These are phyloP conservation scores for Tulasnella sp. DNA, from an alignment of 768 basidiomycete genomes.

Conservation along the genomic window DNA sequence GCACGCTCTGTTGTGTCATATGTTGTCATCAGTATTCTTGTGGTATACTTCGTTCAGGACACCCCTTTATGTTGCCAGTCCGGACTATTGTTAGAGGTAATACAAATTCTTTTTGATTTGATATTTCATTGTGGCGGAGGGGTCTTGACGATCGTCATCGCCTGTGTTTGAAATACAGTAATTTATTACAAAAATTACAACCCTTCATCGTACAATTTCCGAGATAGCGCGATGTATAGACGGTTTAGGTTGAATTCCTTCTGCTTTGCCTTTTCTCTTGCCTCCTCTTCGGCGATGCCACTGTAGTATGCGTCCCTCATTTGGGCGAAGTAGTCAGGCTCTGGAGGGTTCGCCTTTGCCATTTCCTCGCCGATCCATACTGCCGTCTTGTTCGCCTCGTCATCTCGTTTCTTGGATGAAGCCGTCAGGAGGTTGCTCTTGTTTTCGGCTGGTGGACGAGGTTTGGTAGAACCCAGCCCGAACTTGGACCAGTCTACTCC, in stretches of 20 bases:
- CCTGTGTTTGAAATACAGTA: conserved; percentile 9
- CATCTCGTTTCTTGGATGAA: conserved; percentile 4
- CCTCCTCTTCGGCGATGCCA: not conserved
- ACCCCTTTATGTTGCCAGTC: too few species aligned
- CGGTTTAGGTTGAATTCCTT: conserved; percentile 57
- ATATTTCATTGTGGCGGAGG: too few species aligned
- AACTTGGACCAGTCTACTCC: conserved; percentile 36
- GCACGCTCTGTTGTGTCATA: too few species aligned
- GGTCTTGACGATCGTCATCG: too few species aligned
- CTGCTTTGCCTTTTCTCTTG: conserved; percentile 2
- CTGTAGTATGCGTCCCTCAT: not conserved
- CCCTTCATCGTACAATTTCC: conserved; percentile 89
- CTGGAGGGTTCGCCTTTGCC: conserved; percentile 27
- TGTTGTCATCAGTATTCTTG: too few species aligned
- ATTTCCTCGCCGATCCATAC: conserved; percentile 71
- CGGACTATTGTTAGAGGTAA: too few species aligned
- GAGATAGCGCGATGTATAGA: conserved; percentile 79
- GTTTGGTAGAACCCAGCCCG: conserved; percentile 31
- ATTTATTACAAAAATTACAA: conserved; percentile 37
- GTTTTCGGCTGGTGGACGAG: conserved; percentile 23
- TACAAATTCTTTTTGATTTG: too few species aligned
- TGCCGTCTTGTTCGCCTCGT: conserved; percentile 25
- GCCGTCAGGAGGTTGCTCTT: not conserved
- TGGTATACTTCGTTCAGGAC: too few species aligned
- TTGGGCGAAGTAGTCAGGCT: conserved; percentile 7